A percentile compares a stretch with the other conserved stretches of the same genome.
Evolutionary conservation across 225 moss, liverwort and hornwort species (phyloP).

Genomic region (Takakia lepidozioides): DNA sequence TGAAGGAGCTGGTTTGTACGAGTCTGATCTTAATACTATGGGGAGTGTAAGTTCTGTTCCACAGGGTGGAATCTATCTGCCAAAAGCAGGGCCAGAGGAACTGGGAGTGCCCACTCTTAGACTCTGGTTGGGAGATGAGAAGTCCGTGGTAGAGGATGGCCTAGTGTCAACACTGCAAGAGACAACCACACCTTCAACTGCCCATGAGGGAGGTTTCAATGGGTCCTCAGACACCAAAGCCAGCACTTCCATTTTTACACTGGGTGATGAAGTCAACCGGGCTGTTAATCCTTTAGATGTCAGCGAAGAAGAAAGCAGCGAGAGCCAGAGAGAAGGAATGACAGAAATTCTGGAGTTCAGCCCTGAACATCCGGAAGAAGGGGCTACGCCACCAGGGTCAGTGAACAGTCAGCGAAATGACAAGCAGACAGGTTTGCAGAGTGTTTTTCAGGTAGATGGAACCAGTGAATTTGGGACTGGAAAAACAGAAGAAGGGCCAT

Average conservation of each 20-base stretch:
- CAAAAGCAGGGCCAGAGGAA: constrained; percentile 9
- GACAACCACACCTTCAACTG: constrained; percentile 14
- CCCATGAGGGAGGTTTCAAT: constrained; percentile 30
- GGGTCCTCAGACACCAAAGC: constrained; percentile 24
- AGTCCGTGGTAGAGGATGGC: not conserved
- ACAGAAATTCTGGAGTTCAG: constrained; percentile 12
- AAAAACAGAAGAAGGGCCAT: constrained; percentile 28
- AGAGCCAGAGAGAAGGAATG: constrained; percentile 16
- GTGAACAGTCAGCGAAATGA: constrained; percentile 8
- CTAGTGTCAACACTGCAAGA: too few relatives aligned
- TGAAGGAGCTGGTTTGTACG: constrained; percentile 53
- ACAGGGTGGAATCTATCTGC: constrained; percentile 13
- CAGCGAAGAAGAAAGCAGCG: constrained; percentile 35
- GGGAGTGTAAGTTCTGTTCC: constrained; percentile 28
- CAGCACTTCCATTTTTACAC: constrained; percentile 42
- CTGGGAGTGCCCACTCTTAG: constrained; percentile 1
- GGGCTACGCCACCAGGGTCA: constrained; percentile 8
- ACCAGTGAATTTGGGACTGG: constrained; percentile 4
- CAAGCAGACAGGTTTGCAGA: constrained; percentile 10
- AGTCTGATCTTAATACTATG: constrained; percentile 34
- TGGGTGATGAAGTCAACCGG: constrained; percentile 52
- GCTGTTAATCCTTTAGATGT: constrained; percentile 60
- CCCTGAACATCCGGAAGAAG: constrained; percentile 7
- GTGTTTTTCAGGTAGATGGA: constrained; percentile 3
- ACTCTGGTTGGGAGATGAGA: constrained; percentile 4